Evolutionary conservation across 495 filamentous ascomycete genomes (phyloP).

Genomic region (Annulohypoxylon bovei): DNA sequence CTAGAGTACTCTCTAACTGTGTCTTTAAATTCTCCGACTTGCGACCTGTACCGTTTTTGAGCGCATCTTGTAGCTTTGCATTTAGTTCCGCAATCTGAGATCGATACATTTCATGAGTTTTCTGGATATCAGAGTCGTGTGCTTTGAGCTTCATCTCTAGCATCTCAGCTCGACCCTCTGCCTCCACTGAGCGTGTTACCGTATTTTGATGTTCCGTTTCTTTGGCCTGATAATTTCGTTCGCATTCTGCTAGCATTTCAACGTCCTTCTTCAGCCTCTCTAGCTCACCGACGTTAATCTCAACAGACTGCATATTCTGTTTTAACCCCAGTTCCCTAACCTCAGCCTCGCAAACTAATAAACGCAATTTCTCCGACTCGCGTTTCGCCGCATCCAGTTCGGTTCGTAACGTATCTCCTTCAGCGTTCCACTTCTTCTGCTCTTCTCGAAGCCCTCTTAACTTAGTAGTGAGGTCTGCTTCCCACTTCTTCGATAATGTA

Average conservation of each 20-base stretch:
- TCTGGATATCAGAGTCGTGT: slow-evolving; percentile 61
- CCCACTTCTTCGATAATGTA: slow-evolving; percentile 74
- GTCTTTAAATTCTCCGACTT: slow-evolving; percentile 46
- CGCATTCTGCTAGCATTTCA: slow-evolving; percentile 62
- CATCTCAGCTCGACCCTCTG: slow-evolving; percentile 61
- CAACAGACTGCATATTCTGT: slow-evolving; percentile 67
- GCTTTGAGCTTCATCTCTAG: slow-evolving; percentile 62
- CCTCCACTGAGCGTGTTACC: slow-evolving; percentile 61
- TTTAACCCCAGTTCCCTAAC: slow-evolving; percentile 65
- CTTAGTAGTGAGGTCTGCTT: slow-evolving; percentile 69
- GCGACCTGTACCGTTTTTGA: slow-evolving; percentile 34
- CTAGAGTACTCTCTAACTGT: slow-evolving; percentile 49
- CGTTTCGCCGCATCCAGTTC: slow-evolving; percentile 62
- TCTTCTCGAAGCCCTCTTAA: slow-evolving; percentile 70
- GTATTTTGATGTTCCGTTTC: slow-evolving; percentile 63
- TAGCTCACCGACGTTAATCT: slow-evolving; percentile 68
- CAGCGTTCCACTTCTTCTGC: slow-evolving; percentile 69
- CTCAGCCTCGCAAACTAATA: slow-evolving; percentile 69
- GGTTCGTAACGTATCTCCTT: slow-evolving; percentile 61
- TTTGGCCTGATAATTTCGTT: slow-evolving; percentile 67
- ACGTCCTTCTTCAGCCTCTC: slow-evolving; percentile 67
- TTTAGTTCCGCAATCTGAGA: slow-evolving; percentile 55
- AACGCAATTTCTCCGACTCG: slow-evolving; percentile 66
- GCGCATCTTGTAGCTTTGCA: slow-evolving; percentile 54
- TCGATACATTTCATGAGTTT: slow-evolving; percentile 55